Evolutionary conservation across 2,329 filamentous ascomycete species (phyloP), one percentile per base, ranked within the genome.

Genomic region (Dothiorella sarmentorum): DNA sequence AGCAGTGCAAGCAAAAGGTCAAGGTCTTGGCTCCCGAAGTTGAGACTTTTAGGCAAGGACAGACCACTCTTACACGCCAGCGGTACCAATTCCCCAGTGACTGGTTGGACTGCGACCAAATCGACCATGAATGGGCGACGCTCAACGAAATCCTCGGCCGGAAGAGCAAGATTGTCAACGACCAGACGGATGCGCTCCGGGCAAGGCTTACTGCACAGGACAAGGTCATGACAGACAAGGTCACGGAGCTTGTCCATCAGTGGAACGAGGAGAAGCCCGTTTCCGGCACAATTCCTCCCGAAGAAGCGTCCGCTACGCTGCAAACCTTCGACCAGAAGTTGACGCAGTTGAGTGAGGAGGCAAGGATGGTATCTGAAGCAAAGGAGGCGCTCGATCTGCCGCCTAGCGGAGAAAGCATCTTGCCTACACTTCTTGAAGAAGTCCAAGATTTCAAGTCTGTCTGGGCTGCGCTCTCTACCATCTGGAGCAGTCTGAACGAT

Each of bases 391-490:
- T 99, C 40, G 91, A 96, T 69, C 82, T 99, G 40, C 89, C 93
- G 3, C 83, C 89, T 2, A 89, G 85, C 57, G 80, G 87, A 0
- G 90, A 96, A 65, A 89, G 88, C 53, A 86, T 88, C n/a, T 84
- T 99, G 20, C 81, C 84, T n/a, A 84, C 88, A 24, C 89, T 97
- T 7, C 80, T 97, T 15, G 93, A 97, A 71, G 94, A 99, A 75
- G 91, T 99, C 2, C 91, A 96, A 62, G 94, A 99, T 73, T 99
- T 99, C 78, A 96, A 96, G 76, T 97, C 93, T 18, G 94, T 99
- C 9, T 99, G 94, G 94, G 90, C 93, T 29, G 93, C 90, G 49
- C 79, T 99, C 51, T 93, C 91, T 22, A 96, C 92, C 5, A 96
- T 99, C 62, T 99, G 94, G 94, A 89, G 90, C 71, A 96, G 90